Evolutionary conservation across 805 yeast species (phyloP), one percentile per base, ranked within the genome.

Genomic region (Saccharomyces eubayanus): DNA sequence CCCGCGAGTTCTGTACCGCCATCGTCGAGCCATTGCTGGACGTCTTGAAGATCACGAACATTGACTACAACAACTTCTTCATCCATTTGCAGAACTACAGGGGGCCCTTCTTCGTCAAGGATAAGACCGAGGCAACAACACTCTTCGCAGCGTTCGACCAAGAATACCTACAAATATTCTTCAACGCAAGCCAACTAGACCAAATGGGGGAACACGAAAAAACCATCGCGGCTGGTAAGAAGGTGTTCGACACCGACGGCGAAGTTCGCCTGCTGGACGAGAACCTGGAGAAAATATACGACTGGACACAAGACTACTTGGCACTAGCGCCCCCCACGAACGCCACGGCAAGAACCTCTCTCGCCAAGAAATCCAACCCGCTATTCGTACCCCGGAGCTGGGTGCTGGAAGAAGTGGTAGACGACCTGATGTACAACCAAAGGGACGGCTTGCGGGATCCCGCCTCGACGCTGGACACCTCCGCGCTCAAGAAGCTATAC

Each of bases 41-140:
- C 20, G 76, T 85, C 64, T 66, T 92, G 48, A 71, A 78, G 57
- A 75, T 74, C 20, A 77, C 89, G 0, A 81, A 81, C 61, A 74
- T 89, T 48, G 97, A 90, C 64, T 94, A 82, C 70, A 90, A 90
- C 67, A 77, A 77, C 58, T 90, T 91, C 64, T 92, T 92, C 70
- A 72, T 85, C 12, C 71, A 68, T 11, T 71, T 92, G 46, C 91
- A 86, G 60, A 64, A 73, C 1, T 64, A 77, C 12, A 63, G 74
- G 2, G 68, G 81, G 6, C 68, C 74, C 51, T 72, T 70, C 41
- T 63, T 66, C 31, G 50, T 58, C 14, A 36, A 36, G 12, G 43
- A n/a, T 12, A 16, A 16, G 20, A 16, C 1, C 10, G 43, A 36
- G 11, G 1, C 43, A 6, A 11, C 24, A 10, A 36, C 43, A 10